These are phyloP conservation scores for Tylopilus felleus DNA, from an alignment of 768 basidiomycete species.

Conservation along the genomic window DNA sequence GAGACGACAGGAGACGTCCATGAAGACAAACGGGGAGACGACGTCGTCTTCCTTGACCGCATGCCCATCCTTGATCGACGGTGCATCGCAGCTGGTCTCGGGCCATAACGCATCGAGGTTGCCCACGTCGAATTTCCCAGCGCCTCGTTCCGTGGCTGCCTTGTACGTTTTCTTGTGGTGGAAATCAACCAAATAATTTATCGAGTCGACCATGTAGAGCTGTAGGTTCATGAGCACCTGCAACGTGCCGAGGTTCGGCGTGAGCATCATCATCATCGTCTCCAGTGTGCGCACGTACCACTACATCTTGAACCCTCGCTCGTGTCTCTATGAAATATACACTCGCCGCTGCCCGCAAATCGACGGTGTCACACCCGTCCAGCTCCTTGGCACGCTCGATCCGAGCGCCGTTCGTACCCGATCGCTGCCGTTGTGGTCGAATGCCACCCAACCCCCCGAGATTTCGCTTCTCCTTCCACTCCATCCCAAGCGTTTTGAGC, in stretches of 20 bases:
- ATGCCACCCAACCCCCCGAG: constrained; percentile 68
- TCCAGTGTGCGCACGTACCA: constrained; percentile 52
- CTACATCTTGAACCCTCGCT: constrained; percentile 84
- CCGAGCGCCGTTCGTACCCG: constrained; percentile 35
- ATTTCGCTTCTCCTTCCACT: constrained; percentile 92
- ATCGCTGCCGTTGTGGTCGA: constrained; percentile 29
- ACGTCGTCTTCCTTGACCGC: constrained; percentile 55
- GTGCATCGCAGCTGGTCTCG: constrained; percentile 54
- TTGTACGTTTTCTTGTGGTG: constrained; percentile 94
- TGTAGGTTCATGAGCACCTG: constrained; percentile 97
- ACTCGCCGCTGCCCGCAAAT: constrained; percentile 64
- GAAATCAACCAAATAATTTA: constrained; percentile 98
- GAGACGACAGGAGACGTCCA: constrained; percentile 91
- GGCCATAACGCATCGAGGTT: constrained; percentile 31
- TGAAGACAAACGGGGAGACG: constrained; percentile 88
- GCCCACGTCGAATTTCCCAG: constrained; percentile 69
- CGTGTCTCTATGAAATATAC: constrained; percentile 95
- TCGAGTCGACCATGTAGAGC: constrained; percentile 92
- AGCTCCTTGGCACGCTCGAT: constrained; percentile 63
- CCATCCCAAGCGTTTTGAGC: constrained; percentile 86
- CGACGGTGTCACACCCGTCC: constrained; percentile 57
- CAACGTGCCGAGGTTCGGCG: neutral
- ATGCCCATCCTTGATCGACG: constrained; percentile 49
- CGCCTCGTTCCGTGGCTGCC: constrained; percentile 63
- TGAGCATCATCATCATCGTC: neutral